A percentile compares a stretch with the other conserved stretches of the same genome.
These are phyloP conservation scores for Penicillium cinerascens DNA, from an alignment of 495 filamentous ascomycete genomes.

Conservation along the genomic window DNA sequence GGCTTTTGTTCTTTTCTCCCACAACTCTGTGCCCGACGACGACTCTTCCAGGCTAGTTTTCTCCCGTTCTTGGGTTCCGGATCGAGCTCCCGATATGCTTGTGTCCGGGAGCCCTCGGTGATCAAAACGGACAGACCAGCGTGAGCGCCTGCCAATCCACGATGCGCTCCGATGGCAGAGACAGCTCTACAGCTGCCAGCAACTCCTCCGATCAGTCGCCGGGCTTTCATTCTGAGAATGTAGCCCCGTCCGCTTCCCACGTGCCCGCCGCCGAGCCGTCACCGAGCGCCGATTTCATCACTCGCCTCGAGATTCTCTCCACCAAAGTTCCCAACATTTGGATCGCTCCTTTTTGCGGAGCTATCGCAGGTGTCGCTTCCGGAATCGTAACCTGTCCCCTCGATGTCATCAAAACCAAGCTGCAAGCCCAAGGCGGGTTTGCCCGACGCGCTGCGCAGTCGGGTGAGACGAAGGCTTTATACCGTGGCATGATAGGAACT, in stretches of 20 bases:
- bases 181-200: conserved; percentile 29
- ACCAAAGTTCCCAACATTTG: conserved; percentile 48
- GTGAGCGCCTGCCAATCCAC: conserved; percentile 36
- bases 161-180: conserved; percentile 39
- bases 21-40: background rate
- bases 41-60: conserved; percentile 2
- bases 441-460: conserved; percentile 41
- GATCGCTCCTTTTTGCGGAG: conserved; percentile 72
- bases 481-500: conserved; percentile 83
- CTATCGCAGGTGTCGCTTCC: conserved; percentile 82
- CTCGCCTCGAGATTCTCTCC: conserved; percentile 53
- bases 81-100: conserved; percentile 49
- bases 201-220: conserved; percentile 27
- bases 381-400: conserved; percentile 95
- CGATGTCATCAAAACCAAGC: conserved; percentile 98
- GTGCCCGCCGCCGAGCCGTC: conserved; percentile 13
- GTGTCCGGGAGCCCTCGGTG: conserved; percentile 45
- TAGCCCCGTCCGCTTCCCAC: conserved; percentile 19
- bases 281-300: conserved; percentile 38
- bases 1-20: background rate
- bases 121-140: conserved; percentile 38
- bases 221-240: conserved; percentile 19
- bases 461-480: conserved; percentile 53
- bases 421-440: conserved; percentile 92
- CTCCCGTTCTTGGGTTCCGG: conserved; percentile 38